These are phyloP conservation scores for Talaromyces funiculosus DNA, from an alignment of 2,329 filamentous ascomycete species.

Conservation along the genomic window DNA sequence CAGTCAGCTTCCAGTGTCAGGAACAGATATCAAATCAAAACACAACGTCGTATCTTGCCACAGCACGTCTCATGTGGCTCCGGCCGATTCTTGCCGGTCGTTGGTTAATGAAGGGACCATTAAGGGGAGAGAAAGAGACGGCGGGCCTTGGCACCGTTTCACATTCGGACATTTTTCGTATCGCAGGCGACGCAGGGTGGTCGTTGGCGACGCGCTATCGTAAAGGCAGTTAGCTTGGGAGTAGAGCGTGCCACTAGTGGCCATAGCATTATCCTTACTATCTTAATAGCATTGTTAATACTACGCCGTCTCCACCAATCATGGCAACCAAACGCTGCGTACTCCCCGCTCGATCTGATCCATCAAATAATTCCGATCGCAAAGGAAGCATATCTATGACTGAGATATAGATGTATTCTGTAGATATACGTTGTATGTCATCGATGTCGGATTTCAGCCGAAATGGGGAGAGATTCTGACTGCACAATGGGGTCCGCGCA, in stretches of 20 bases:
- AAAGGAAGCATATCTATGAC: not conserved
- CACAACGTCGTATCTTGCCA: not conserved
- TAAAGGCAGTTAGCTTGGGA: not conserved
- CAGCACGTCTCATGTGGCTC: constrained; percentile 5
- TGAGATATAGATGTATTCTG: not conserved
- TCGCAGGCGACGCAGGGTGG: too few relatives aligned
- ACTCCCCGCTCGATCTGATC: not conserved
- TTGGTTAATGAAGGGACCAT: constrained; percentile 1
- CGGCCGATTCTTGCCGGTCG: not conserved
- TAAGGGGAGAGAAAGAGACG: constrained; percentile 1
- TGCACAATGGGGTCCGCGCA: not conserved
- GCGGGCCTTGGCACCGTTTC: constrained; percentile 13
- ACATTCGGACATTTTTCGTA: constrained; percentile 6
- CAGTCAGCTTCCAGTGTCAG: not conserved
- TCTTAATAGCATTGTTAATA: not conserved
- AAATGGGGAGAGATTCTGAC: not conserved
- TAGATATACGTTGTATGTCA: not conserved
- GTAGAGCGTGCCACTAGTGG: not conserved
- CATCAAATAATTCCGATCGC: not conserved
- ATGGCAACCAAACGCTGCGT: not conserved
- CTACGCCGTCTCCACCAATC: not conserved
- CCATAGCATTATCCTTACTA: not conserved
- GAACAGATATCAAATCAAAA: constrained; percentile 6
- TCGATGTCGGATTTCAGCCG: too few relatives aligned
- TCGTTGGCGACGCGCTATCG: not conserved